phyloP scores from a whole-genome alignment of 768 basidiomycete species.

The Collybia sordida region DNA sequence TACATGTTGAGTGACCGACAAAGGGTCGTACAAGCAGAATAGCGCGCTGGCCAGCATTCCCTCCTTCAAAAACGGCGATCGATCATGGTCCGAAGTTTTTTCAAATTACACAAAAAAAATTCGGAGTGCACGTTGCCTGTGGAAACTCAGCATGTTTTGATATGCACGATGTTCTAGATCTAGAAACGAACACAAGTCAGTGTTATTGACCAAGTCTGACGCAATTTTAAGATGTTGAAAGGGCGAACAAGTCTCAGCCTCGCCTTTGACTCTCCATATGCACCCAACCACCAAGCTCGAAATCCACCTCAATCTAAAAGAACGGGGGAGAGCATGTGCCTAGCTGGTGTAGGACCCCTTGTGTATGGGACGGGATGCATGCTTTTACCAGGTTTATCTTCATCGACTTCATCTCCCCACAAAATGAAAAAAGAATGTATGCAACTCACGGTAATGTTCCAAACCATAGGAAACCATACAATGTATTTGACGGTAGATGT shows the following conservation, averaged over 20 bases:
- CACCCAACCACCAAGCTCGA: slow-evolving; percentile 50
- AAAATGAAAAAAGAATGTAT: slow-evolving; percentile 16
- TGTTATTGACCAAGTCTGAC: no score
- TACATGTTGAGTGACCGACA: no score
- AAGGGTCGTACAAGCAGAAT: no score
- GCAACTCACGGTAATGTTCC: slow-evolving; percentile 12
- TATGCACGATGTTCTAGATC: no score
- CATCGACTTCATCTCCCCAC: slow-evolving; percentile 44
- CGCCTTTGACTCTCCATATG: slow-evolving; percentile 83
- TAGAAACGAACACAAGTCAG: no score
- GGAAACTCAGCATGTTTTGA: no score
- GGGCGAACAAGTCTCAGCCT: slow-evolving; percentile 62
- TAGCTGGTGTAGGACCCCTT: slow-evolving; percentile 33
- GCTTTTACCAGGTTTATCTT: slow-evolving; percentile 89
- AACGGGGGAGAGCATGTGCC: slow-evolving; percentile 23
- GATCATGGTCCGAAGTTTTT: no score
- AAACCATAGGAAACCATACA: background rate
- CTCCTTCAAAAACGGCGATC: no score
- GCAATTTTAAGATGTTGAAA: background rate
- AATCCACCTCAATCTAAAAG: slow-evolving; percentile 20
- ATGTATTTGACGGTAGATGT: background rate
- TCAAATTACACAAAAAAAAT: no score
- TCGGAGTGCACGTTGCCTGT: background rate
- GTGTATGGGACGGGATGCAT: slow-evolving; percentile 61
- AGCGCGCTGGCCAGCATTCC: no score